Percentiles rank a stretch among this genome's conserved stretches.
phyloP scores from a whole-genome alignment of 2,329 filamentous ascomycete genomes.

The Diaporthe amygdali region DNA sequence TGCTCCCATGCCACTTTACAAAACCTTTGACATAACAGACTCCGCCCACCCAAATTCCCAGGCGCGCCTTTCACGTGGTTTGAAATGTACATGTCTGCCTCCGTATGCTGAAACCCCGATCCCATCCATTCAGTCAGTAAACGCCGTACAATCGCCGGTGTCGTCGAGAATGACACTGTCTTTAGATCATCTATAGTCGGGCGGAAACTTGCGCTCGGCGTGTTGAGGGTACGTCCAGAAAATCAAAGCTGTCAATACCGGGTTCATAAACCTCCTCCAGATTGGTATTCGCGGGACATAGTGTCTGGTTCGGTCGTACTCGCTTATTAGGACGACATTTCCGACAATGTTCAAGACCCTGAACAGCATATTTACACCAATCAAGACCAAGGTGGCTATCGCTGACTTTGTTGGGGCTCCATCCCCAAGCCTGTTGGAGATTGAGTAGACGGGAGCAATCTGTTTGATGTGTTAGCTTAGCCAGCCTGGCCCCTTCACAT shows the following conservation, averaged over 20 bases:
- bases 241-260: conserved; percentile 37
- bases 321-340: conserved; percentile 41
- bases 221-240: conserved; percentile 48
- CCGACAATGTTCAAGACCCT: conserved; percentile 45
- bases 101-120: not conserved
- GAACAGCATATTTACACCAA: conserved; percentile 36
- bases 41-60: not conserved
- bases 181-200: conserved; percentile 20
- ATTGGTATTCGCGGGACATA: conserved; percentile 36
- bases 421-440: conserved; percentile 26
- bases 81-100: not conserved
- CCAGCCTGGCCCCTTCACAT: no score
- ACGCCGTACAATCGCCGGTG: not conserved
- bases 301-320: conserved; percentile 45
- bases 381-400: conserved; percentile 20
- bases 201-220: conserved; percentile 44
- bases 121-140: not conserved
- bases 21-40: no score
- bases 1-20: not conserved
- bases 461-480: not conserved
- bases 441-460: conserved; percentile 34
- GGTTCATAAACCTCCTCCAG: conserved; percentile 33
- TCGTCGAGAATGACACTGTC: not conserved
- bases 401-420: not conserved
- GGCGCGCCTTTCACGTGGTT: not conserved